Evolutionary conservation across 1,284 basidiomycete genomes (phyloP).

Genomic region (Boletus chippewaensis): DNA sequence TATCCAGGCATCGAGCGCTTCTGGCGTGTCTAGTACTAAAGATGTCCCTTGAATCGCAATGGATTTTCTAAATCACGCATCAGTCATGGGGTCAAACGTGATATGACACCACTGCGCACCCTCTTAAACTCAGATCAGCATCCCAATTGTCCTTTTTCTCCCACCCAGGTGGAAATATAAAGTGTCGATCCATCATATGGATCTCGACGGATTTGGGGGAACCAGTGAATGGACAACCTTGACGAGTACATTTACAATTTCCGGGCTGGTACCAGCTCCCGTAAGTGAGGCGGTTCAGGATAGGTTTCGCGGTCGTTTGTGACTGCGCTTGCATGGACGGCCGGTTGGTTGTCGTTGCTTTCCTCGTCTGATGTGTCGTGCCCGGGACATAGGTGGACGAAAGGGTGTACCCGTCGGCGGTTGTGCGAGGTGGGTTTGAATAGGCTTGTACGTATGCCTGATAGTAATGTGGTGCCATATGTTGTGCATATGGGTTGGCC

Average conservation of each 20-base stretch:
- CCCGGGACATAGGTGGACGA: constrained; percentile 44
- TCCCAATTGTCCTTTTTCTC: constrained; percentile 68
- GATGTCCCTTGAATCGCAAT: constrained; percentile 79
- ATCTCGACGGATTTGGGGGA: constrained; percentile 68
- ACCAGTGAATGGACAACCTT: constrained; percentile 68
- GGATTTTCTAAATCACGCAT: constrained; percentile 44
- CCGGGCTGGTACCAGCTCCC: constrained; percentile 59
- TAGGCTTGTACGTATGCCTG: constrained; percentile 47
- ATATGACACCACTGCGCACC: constrained; percentile 37
- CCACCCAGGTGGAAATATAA: constrained; percentile 76
- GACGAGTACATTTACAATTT: constrained; percentile 54
- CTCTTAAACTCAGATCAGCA: constrained; percentile 67
- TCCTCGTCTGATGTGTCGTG: constrained; percentile 7
- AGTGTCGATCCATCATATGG: constrained; percentile 88
- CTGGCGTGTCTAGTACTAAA: constrained; percentile 71
- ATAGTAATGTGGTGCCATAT: constrained; percentile 47
- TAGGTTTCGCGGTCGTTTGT: constrained; percentile 7
- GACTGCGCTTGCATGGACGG: constrained; percentile 4
- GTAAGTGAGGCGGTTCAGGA: constrained; percentile 19
- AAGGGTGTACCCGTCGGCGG: constrained; percentile 49
- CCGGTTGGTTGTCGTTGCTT: constrained; percentile 9
- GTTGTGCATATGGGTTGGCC: constrained; percentile 37
- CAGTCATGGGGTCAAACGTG: neutral
- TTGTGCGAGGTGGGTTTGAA: constrained; percentile 32
- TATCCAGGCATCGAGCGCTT: constrained; percentile 79